Conservation (phyloP, 192 early-diverging fungal genomes). For the Geosiphon pyriformis region DNA sequence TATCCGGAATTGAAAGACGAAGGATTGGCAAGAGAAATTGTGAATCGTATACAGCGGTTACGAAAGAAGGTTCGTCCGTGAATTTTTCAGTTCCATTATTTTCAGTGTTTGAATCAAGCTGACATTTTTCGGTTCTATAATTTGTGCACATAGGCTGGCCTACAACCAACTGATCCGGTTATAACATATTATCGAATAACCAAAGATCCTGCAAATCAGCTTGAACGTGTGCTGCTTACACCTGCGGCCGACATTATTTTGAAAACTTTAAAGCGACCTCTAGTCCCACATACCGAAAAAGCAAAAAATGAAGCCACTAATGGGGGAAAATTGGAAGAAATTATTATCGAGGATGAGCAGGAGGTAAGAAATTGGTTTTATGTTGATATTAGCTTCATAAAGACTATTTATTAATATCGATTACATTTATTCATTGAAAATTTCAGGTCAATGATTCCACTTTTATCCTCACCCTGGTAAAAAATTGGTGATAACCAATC, state of each 20-base stretch:
- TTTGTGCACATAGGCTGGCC: conserved; percentile 43
- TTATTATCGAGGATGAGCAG: conserved; percentile 82
- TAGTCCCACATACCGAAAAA: conserved; percentile 37
- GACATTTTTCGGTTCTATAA: not conserved
- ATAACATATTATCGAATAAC: conserved; percentile 75
- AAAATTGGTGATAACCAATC: conserved; percentile 36
- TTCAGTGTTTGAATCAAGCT: not conserved
- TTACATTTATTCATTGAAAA: conserved; percentile 13
- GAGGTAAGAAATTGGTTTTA: conserved; percentile 41
- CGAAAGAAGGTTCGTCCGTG: conserved; percentile 90
- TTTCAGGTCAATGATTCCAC: conserved; percentile 62
- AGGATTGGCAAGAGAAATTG: conserved; percentile 88
- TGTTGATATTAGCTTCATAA: not conserved
- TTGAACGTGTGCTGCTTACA: conserved; percentile 63
- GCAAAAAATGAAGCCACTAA: conserved; percentile 20
- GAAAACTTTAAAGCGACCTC: conserved; percentile 66
- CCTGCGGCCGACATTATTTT: conserved; percentile 68
- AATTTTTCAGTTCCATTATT: not conserved
- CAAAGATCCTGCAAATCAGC: conserved; percentile 58
- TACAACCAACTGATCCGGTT: conserved; percentile 86
- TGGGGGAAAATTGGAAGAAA: conserved; percentile 25
- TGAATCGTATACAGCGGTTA: conserved; percentile 94
- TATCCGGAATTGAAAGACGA: conserved; percentile 82
- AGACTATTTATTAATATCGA: not conserved
- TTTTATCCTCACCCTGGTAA: conserved; percentile 66